Evolutionary conservation across 1,284 basidiomycete species (phyloP).

Genomic region (Coniferiporia sulphurascens): DNA sequence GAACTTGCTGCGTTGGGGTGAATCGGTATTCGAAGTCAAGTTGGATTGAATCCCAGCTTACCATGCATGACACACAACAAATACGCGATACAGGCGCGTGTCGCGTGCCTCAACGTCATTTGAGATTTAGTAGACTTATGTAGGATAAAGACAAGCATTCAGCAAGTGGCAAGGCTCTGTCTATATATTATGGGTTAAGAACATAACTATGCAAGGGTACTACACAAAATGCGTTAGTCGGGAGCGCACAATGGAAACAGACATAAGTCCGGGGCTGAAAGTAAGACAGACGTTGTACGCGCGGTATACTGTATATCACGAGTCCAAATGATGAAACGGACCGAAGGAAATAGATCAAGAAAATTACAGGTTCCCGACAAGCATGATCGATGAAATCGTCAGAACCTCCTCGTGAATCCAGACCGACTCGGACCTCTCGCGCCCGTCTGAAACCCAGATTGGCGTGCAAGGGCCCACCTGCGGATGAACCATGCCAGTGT

Average conservation of each 20-base stretch:
- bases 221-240: neutral
- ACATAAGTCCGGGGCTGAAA: neutral
- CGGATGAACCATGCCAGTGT: constrained; percentile 45
- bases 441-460: neutral
- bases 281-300: neutral
- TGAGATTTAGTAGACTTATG: no score
- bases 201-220: no score
- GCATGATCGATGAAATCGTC: neutral
- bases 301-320: neutral
- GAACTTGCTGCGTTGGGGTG: neutral
- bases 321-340: neutral
- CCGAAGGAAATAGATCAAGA: neutral
- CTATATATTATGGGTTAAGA: no score
- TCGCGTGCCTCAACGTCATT: no score
- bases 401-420: constrained; percentile 7
- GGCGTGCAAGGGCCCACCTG: constrained; percentile 31
- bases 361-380: neutral
- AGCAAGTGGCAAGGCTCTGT: no score
- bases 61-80: no score
- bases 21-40: neutral
- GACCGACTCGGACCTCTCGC: neutral
- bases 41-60: no score
- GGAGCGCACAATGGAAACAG: neutral
- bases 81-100: no score
- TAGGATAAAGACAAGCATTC: no score